A percentile compares a stretch with the other conserved stretches of the same genome.
Evolutionary conservation across 116 monocot species (phyloP).

Genomic region (Iris pallida): DNA sequence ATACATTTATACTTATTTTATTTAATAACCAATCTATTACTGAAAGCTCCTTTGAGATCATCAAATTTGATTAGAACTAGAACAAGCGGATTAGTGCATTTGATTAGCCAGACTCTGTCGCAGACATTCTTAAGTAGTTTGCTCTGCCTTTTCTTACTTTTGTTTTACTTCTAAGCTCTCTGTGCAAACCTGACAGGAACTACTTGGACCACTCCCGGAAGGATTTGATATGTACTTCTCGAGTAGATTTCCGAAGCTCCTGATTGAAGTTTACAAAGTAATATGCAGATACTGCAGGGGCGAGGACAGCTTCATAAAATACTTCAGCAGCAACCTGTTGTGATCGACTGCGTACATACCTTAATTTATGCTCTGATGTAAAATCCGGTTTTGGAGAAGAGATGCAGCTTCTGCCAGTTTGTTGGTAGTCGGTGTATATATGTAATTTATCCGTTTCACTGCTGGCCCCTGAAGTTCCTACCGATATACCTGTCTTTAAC

Average conservation of each 20-base stretch:
- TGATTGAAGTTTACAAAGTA: constrained; percentile 84
- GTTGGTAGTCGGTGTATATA: too few relatives aligned
- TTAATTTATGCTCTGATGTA: too few relatives aligned
- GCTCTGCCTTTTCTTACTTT: not conserved
- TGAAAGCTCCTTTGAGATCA: not conserved
- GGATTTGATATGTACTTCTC: constrained; percentile 79
- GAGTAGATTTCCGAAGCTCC: constrained; percentile 64
- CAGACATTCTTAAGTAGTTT: not conserved
- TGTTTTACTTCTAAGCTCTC: not conserved
- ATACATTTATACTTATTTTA: too few relatives aligned
- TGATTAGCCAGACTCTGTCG: not conserved
- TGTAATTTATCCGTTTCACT: too few relatives aligned
- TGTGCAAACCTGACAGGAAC: constrained; percentile 38
- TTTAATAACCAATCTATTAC: not conserved
- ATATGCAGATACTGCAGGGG: constrained; percentile 49
- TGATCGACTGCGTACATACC: not conserved
- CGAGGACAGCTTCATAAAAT: constrained; percentile 69
- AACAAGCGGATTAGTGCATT: not conserved
- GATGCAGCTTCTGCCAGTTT: too few relatives aligned
- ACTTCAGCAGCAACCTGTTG: constrained; percentile 30
- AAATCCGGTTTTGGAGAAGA: too few relatives aligned
- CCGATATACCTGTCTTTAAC: too few relatives aligned
- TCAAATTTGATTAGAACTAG: too few relatives aligned
- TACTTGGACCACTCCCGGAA: constrained; percentile 73
- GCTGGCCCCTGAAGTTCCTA: too few relatives aligned